Evolutionary conservation across 129 eudicot genomes (phyloP).

Genomic region (Daucus carota): DNA sequence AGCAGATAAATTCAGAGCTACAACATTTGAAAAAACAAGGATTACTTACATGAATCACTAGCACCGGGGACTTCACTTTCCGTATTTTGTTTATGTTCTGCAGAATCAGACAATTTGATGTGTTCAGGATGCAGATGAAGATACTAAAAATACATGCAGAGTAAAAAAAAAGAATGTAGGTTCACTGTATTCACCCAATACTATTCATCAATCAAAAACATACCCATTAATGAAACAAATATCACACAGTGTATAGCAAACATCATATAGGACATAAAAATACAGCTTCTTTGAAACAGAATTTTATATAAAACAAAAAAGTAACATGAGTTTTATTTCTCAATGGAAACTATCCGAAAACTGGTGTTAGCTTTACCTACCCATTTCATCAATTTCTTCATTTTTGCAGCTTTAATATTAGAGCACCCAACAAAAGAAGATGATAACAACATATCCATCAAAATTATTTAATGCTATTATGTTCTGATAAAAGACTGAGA

Average conservation of each 20-base stretch:
- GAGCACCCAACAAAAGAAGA: background rate
- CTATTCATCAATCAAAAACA: background rate
- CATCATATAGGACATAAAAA: background rate
- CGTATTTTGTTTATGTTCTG: conserved; percentile 91
- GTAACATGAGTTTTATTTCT: background rate
- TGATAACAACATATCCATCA: background rate
- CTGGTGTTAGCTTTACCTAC: background rate
- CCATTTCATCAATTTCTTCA: background rate
- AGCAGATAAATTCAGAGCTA: background rate
- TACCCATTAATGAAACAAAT: background rate
- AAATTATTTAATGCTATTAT: background rate
- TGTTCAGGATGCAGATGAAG: conserved; percentile 4
- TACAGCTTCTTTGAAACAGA: background rate
- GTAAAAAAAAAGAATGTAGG: background rate
- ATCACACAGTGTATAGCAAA: background rate
- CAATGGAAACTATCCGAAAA: background rate
- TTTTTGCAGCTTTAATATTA: background rate
- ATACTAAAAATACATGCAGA: background rate
- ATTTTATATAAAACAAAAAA: background rate
- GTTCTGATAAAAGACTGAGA: background rate
- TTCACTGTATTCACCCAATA: background rate
- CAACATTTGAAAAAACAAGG: background rate
- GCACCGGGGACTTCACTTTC: conserved; percentile 86
- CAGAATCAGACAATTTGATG: conserved; percentile 23
- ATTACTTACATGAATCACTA: conserved; percentile 89